phyloP scores from a whole-genome alignment of 2,329 filamentous ascomycete genomes.

The Xylaria multiplex region DNA sequence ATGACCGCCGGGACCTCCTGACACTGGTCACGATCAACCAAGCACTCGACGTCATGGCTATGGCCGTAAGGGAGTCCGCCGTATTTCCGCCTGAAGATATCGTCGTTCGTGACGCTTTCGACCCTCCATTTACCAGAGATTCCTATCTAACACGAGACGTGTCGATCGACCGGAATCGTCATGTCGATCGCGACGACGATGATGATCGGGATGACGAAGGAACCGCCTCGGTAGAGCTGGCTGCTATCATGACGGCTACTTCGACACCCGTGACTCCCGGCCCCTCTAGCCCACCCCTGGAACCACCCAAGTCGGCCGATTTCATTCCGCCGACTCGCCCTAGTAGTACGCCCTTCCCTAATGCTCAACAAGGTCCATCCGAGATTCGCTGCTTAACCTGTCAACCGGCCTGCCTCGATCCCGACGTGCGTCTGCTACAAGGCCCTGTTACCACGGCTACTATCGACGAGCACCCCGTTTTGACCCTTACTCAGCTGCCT shows the following conservation, averaged over 20 bases:
- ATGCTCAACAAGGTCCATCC: conserved; percentile 60
- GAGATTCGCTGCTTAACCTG: conserved; percentile 56
- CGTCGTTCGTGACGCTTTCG: conserved; percentile 40
- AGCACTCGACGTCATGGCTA: conserved; percentile 41
- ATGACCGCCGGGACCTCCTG: conserved; percentile 39
- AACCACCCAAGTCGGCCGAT: conserved; percentile 58
- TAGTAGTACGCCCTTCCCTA: conserved; percentile 69
- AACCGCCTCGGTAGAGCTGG: conserved; percentile 55
- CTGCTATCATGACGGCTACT: conserved; percentile 57
- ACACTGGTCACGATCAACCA: conserved; percentile 26
- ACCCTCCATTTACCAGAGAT: conserved; percentile 45
- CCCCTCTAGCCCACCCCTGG: conserved; percentile 62
- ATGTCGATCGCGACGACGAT: conserved; percentile 40
- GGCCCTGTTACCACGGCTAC: conserved; percentile 42
- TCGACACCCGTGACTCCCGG: conserved; percentile 67
- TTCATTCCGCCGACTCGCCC: conserved; percentile 63
- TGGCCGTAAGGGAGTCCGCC: conserved; percentile 41
- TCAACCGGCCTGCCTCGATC: conserved; percentile 49
- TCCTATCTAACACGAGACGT: conserved; percentile 45
- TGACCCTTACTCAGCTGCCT: conserved; percentile 66
- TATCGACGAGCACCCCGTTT: conserved; percentile 44
- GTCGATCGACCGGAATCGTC: conserved; percentile 38
- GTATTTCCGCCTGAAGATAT: conserved; percentile 43
- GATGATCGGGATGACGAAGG: conserved; percentile 51
- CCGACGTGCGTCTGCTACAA: conserved; percentile 44